Evolutionary conservation across 2,329 filamentous ascomycete species (phyloP).

Genomic region (Fusarium sp.): DNA sequence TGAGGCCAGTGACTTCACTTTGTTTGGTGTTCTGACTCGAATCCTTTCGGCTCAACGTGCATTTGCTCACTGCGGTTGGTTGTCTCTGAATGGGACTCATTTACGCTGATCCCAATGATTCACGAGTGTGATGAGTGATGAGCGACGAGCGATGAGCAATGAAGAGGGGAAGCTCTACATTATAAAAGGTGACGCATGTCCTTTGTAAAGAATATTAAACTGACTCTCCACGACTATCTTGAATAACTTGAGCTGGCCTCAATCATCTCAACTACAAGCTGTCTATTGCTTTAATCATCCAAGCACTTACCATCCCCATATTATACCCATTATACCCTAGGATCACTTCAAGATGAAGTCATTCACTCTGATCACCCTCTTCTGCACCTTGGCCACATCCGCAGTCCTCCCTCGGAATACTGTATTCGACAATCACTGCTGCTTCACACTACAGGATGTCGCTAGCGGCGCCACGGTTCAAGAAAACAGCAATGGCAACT

Average conservation of each 20-base stretch:
- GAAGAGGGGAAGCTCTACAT: not conserved
- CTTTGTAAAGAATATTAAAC: slow-evolving; percentile 2
- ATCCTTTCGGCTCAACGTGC: slow-evolving; percentile 40
- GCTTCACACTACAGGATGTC: slow-evolving; percentile 51
- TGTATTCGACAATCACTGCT: slow-evolving; percentile 48
- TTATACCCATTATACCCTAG: not conserved
- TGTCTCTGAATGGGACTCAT: slow-evolving; percentile 29
- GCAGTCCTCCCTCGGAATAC: slow-evolving; percentile 42
- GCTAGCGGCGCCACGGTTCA: slow-evolving; percentile 44
- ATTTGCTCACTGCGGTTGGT: slow-evolving; percentile 37
- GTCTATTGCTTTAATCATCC: slow-evolving; percentile 4
- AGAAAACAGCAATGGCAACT: slow-evolving; percentile 48
- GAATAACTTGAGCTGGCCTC: slow-evolving; percentile 29
- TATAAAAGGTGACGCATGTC: slow-evolving; percentile 32
- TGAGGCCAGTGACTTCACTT: slow-evolving; percentile 21
- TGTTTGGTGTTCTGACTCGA: slow-evolving; percentile 28
- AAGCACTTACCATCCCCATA: slow-evolving; percentile 1
- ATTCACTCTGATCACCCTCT: slow-evolving; percentile 37
- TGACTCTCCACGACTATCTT: not conserved
- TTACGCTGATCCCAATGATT: slow-evolving; percentile 37
- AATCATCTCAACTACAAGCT: slow-evolving; percentile 4
- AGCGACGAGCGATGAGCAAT: not conserved
- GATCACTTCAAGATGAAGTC: slow-evolving; percentile 39
- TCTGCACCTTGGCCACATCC: slow-evolving; percentile 39
- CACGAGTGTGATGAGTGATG: slow-evolving; percentile 7